Conservation (phyloP, 805 yeast genomes). For the Candida palmyrensis region DNA sequence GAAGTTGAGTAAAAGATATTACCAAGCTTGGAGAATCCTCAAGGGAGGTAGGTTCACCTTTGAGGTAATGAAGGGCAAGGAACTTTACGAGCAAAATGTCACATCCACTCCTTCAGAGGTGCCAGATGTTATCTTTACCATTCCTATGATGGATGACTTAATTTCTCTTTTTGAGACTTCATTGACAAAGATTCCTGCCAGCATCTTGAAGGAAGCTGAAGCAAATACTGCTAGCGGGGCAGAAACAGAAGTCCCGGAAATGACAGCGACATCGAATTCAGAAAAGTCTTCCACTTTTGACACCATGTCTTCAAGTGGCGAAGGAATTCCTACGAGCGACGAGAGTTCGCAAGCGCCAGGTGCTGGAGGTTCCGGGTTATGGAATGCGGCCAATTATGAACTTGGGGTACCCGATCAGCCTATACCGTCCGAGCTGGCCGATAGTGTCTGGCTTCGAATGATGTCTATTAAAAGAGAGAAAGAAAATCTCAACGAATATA, state of each 20-base stretch:
- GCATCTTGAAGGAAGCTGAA: constrained; percentile 3
- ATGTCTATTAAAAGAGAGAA: constrained; percentile 6
- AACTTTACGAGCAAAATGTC: constrained; percentile 1
- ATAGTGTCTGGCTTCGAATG: constrained; percentile 15
- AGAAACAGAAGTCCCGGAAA: neutral
- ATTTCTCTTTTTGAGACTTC: constrained; percentile 17
- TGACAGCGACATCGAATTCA: neutral
- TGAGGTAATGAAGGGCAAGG: neutral
- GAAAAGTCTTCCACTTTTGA: too few relatives aligned
- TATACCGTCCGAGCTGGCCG: constrained; percentile 13
- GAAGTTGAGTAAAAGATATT: constrained; percentile 19
- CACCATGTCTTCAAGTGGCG: too few relatives aligned
- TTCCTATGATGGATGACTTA: constrained; percentile 17
- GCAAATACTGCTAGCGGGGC: neutral
- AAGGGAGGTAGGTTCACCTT: constrained; percentile 9
- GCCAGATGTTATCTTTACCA: constrained; percentile 5
- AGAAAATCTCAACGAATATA: too few relatives aligned
- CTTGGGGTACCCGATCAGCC: too few relatives aligned
- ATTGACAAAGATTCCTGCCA: constrained; percentile 9
- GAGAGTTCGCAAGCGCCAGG: neutral
- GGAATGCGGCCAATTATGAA: too few relatives aligned
- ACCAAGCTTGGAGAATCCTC: constrained; percentile 23
- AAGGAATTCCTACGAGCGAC: too few relatives aligned
- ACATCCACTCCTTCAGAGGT: neutral
- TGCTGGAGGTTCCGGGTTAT: neutral